phyloP scores from a whole-genome alignment of 192 early-diverging fungal species.

The Coemansia asiatica region DNA sequence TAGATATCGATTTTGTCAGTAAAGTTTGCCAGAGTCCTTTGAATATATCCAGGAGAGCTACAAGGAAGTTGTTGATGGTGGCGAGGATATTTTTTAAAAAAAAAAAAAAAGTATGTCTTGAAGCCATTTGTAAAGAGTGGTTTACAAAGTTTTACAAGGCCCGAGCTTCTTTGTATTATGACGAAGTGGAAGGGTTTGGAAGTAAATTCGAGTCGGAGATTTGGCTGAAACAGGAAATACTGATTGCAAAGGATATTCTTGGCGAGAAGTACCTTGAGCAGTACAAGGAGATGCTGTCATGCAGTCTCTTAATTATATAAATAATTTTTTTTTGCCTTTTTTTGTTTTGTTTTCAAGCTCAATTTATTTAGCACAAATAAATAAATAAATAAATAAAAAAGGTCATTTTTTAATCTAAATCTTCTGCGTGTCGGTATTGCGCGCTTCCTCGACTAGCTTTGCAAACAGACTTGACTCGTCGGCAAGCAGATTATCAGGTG shows the following conservation, averaged over 20 bases:
- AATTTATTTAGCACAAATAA: no score
- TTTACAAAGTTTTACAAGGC: neutral
- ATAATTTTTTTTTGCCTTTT: no score
- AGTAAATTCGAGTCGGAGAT: neutral
- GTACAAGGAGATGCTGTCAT: neutral
- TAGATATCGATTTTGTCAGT: neutral
- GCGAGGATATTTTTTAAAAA: neutral
- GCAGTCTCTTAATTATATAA: neutral
- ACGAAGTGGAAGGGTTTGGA: neutral
- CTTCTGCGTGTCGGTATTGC: conserved; percentile 28
- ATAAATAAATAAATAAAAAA: no score
- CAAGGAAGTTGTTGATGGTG: neutral
- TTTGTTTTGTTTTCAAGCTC: no score
- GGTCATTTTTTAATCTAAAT: neutral
- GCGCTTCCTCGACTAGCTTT: conserved; percentile 63
- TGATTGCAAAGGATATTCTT: neutral
- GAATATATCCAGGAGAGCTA: neutral
- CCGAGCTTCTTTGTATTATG: neutral
- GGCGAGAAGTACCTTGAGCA: neutral
- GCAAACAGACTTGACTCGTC: conserved; percentile 63
- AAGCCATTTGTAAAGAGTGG: neutral
- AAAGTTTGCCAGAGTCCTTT: neutral
- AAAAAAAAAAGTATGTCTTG: neutral
- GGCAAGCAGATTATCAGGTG: conserved; percentile 56
- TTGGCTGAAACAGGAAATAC: neutral